phyloP scores from a whole-genome alignment of 148 eudicot species.

The Polygonum maritimum region DNA sequence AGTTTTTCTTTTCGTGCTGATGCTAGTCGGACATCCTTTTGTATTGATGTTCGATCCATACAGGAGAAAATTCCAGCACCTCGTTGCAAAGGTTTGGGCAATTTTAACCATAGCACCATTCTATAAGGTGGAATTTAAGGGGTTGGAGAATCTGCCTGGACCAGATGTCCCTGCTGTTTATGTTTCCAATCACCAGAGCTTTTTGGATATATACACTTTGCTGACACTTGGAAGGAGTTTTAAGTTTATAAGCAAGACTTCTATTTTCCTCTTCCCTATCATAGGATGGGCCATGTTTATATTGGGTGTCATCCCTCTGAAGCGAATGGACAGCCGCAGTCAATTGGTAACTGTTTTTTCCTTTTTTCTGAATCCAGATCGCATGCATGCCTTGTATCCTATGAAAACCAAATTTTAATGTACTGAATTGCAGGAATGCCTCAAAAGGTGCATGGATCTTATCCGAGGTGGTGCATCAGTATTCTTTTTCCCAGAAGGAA shows the following conservation, averaged over 20 bases:
- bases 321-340: conserved; percentile 90
- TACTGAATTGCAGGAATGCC: conserved; percentile 50
- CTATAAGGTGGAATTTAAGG: conserved; percentile 54
- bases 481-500: conserved; percentile 94
- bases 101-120: conserved; percentile 52
- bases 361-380: background rate
- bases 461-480: conserved; percentile 81
- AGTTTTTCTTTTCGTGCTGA: conserved; percentile 48
- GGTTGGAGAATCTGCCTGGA: conserved; percentile 69
- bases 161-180: conserved; percentile 73
- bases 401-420: background rate
- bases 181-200: conserved; percentile 95
- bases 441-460: conserved; percentile 76
- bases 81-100: conserved; percentile 76
- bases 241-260: conserved; percentile 91
- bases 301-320: conserved; percentile 78
- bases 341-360: conserved; percentile 41
- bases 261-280: conserved; percentile 66
- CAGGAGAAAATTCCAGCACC: conserved; percentile 60
- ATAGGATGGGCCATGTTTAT: conserved; percentile 97
- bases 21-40: conserved; percentile 85
- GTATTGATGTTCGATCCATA: conserved; percentile 68
- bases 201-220: conserved; percentile 79
- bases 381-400: background rate
- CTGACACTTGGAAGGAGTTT: conserved; percentile 78